Base-by-base conservation (phyloP, 345 rosid species). In the Salix viminalis region DNA sequence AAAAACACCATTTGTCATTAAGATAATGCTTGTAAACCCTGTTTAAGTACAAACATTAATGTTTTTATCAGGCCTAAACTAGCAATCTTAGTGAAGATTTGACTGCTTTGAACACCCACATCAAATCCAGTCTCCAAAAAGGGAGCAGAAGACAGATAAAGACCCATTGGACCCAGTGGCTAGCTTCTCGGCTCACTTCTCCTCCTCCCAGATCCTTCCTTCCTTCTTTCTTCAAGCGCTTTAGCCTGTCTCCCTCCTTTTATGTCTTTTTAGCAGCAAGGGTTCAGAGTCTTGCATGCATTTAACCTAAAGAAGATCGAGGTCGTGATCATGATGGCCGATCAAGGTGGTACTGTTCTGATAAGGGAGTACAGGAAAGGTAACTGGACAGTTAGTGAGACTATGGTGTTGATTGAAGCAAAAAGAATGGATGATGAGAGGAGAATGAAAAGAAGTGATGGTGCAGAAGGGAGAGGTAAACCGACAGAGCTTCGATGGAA, bases 401-500 rank as follows among this genome's bases (percentile, higher is more conserved):
- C 98, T 2, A 90, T 92, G 96, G 82, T 88, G 2, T 81, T 94
- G 74, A 92, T 94, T 36, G 96, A 91, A 67, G 98, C 98, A 34
- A 94, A 94, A 75, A 89, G 83, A 84, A 90, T 89, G 97, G 97
- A 94, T 46, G 94, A 91, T 19, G 96, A 90, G 76, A 85, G 98
- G 13, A 73, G 98, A 76, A 89, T 85, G 87, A 92, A 90, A 84
- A 88, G 92, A 67, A 74, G 76, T 70, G 87, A 82, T 10, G 73
- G 79, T 23, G 89, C 74, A 83, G 87, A 73, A 34, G 85, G 75
- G 32, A 76, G 87, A 16, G 73, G 77, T 67, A 90, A 89, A 82
- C 90, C 93, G 1, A 74, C 89, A 4, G 98, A 94, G 86, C 88
- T 93, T 50, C 81, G 98, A 86, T 92, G 97, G 98, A 94, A 92